phyloP scores from a whole-genome alignment of 73 alveolate genomes.

The Paramecium tetraurelia region DNA sequence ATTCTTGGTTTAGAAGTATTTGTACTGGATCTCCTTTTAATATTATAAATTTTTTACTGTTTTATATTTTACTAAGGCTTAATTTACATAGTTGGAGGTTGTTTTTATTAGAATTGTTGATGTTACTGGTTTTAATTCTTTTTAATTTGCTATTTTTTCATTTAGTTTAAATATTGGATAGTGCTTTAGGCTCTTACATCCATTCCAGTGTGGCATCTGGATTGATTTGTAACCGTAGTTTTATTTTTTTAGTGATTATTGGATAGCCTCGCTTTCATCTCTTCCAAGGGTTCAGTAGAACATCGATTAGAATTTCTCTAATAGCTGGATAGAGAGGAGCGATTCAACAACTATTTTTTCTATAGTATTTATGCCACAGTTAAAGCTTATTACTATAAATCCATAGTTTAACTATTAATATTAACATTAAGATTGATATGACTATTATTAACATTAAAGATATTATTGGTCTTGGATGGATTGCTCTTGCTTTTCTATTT shows the following conservation, averaged over 20 bases:
- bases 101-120: background rate
- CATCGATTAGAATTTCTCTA: conserved; percentile 44
- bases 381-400: background rate
- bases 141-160: background rate
- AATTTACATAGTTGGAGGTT: background rate
- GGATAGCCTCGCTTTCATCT: background rate
- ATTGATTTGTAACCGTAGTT: background rate
- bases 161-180: background rate
- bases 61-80: background rate
- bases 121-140: background rate
- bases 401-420: conserved; percentile 30
- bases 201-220: conserved; percentile 41
- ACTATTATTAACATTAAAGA: conserved; percentile 35
- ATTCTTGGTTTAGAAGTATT: background rate
- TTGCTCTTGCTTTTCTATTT: conserved; percentile 30
- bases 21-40: background rate
- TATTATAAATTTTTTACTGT: background rate
- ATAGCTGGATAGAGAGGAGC: background rate
- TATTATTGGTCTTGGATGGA: background rate
- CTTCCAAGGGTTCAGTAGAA: conserved; percentile 41
- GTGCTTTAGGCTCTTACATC: conserved; percentile 2
- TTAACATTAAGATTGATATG: conserved; percentile 35
- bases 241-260: background rate
- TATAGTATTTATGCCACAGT: conserved; percentile 34
- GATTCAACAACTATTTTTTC: background rate